Evolutionary conservation across 1,284 basidiomycete species (phyloP), one percentile per base, ranked within the genome.

Genomic region (Cryptococcus sp.): DNA sequence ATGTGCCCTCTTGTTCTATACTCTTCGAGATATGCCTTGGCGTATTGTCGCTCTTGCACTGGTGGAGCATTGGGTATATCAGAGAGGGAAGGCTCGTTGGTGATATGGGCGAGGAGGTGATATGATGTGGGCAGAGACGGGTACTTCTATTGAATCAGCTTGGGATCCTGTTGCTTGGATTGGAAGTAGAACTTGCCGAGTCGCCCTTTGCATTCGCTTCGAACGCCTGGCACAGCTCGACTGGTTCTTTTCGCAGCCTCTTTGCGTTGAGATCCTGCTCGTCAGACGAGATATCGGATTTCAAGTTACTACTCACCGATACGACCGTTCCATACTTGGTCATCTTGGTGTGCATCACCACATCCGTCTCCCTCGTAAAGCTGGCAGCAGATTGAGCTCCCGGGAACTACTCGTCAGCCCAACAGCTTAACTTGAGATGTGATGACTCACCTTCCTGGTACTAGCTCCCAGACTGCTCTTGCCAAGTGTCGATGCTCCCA

Each of bases 301-400:
- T 12, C n/a, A 25, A 24, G 16, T 24, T 22, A 24, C 39, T 77
- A 6, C 86, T 80, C 41, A 80, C 74, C 68, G 89, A 92, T 36
- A 94, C 77, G 26, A 87, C 83, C 48, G 82, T 81, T 71, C 90
- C 87, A 68, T 94, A 97, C n/a, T 82, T 83, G 82, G 93, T 87
- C 89, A 94, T 93, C 74, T 90, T 90, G 68, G 80, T 84, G 73
- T 94, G 92, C 70, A 74, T 75, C 14, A 72, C 69, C 80, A 89
- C 47, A 5, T 66, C 66, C 12, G 67, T 65, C 51, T 71, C 69
- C 37, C 58, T 59, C 1, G 58, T 19, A n/a, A 36, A 47, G 48
- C 66, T 66, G n/a, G 48, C 50, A 5, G 53, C 59, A 4, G 61
- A 60, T 48, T 60, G 57, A 7, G 62, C 65, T 52, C 63, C 60